These are phyloP conservation scores for Coemansia sp. DNA, from an alignment of 192 early-diverging fungal species.

Conservation along the genomic window DNA sequence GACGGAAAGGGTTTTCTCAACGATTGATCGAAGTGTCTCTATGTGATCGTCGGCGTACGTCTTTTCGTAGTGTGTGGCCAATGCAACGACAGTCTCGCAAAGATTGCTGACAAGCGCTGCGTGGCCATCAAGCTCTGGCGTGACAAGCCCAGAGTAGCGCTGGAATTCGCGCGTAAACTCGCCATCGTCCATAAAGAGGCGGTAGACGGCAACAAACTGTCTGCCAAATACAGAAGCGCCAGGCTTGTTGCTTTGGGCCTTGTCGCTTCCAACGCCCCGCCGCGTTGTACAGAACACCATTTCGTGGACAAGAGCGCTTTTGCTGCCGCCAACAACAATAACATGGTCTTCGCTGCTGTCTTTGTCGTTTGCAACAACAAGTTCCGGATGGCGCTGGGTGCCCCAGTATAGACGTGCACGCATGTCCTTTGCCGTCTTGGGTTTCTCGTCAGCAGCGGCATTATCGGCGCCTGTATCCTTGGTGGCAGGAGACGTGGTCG, in stretches of 20 bases:
- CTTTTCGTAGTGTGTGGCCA: constrained; percentile 29
- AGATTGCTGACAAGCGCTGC: constrained; percentile 11
- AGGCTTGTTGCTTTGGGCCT: background rate
- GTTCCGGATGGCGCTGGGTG: constrained; percentile 57
- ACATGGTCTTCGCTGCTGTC: background rate
- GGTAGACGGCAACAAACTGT: constrained; percentile 43
- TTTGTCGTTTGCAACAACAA: constrained; percentile 28
- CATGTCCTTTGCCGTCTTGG: constrained; percentile 30
- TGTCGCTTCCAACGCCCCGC: background rate
- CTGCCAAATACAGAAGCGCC: constrained; percentile 12
- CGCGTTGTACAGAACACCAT: constrained; percentile 56
- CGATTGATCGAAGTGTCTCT: constrained; percentile 26
- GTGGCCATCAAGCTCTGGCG: constrained; percentile 28
- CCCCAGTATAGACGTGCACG: constrained; percentile 58
- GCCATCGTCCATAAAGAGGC: constrained; percentile 38
- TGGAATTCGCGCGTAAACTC: constrained; percentile 52
- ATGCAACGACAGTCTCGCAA: constrained; percentile 16
- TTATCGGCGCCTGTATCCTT: constrained; percentile 21
- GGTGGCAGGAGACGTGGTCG: constrained; percentile 14
- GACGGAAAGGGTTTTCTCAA: constrained; percentile 8
- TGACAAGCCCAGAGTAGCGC: constrained; percentile 52
- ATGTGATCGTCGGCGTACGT: constrained; percentile 36
- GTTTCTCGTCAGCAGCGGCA: constrained; percentile 23
- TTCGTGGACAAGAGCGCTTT: constrained; percentile 63
- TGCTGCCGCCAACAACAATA: constrained; percentile 52